Percentiles rank a stretch among this genome's conserved stretches.
Conservation (phyloP, 2,329 filamentous ascomycete species). For the Stemphylium lycopersici region DNA sequence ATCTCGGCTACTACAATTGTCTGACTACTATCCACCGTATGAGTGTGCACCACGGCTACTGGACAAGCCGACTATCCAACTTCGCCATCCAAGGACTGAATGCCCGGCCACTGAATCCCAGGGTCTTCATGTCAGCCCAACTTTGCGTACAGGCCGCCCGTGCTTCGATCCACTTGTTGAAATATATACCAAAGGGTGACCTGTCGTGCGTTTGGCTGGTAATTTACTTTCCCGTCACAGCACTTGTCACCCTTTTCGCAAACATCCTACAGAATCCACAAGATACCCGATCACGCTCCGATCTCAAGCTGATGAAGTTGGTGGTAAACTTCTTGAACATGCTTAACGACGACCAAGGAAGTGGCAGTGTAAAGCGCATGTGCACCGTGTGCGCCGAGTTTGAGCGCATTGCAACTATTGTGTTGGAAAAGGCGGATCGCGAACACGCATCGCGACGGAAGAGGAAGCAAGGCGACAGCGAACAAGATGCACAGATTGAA, state of each 20-base stretch:
- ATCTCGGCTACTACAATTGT: conserved; percentile 98
- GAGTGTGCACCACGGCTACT: conserved; percentile 97
- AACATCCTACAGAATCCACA: conserved; percentile 96
- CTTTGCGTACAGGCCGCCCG: conserved; percentile 91
- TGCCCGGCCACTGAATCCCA: conserved; percentile 84
- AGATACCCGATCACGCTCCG: conserved; percentile 84
- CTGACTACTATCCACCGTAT: conserved; percentile 97
- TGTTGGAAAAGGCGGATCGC: conserved; percentile 89
- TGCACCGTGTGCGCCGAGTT: conserved; percentile 94
- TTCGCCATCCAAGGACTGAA: conserved; percentile 95
- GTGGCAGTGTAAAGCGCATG: conserved; percentile 92
- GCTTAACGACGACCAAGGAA: conserved; percentile 86
- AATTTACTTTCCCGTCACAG: conserved; percentile 94
- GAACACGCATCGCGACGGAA: conserved; percentile 82
- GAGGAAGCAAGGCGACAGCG: conserved; percentile 72
- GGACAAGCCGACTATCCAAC: conserved; percentile 93
- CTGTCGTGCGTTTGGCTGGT: conserved; percentile 96
- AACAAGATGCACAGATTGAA: conserved; percentile 48
- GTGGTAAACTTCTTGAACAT: conserved; percentile 92
- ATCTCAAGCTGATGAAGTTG: conserved; percentile 87
- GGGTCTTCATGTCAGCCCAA: conserved; percentile 91
- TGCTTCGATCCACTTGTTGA: conserved; percentile 90
- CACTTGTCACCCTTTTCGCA: conserved; percentile 91
- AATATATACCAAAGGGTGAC: conserved; percentile 95
- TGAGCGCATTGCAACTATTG: conserved; percentile 87